Evolutionary conservation across 192 early-diverging fungal species (phyloP), one percentile per base, ranked within the genome.

Genomic region (Podochytrium sp.): DNA sequence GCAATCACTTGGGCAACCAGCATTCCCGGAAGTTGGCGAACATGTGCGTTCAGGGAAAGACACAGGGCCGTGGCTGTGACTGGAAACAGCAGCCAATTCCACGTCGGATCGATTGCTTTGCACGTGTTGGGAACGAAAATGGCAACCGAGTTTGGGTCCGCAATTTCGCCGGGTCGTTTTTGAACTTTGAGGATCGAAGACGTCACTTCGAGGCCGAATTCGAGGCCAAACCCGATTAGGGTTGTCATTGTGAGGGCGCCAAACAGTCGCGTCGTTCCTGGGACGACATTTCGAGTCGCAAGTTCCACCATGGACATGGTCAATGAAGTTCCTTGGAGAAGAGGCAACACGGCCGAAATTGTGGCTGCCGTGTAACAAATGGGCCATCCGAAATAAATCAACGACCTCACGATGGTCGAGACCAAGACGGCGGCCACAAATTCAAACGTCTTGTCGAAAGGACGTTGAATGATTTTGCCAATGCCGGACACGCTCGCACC

Each of bases 221-320:
- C 59, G 12, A 79, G 58, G 5, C 77, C 81, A 49, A 82, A 82
- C 37, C 80, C 77, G 18, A 77, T 53, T 68, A 93, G 37, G 16
- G 27, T 33, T 18, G 59, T 85, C 65, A 94, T 85, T 43, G 93
- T 91, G 30, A 88, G 89, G 68, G 92, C 89, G 66, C 90, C 87
- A 35, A 95, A 84, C 56, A 96, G 81, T 23, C 93, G 86, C 18
- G 95, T 91, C 0, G 91, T 87, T 37, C 96, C 96, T 2, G 92
- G 89, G 49, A 96, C 88, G 77, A 96, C 87, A 75, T 98, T 98
- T 43, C 90, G 86, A n/a, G 96, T 92, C 1, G 92, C 87, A 66
- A 97, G 81, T 75, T 97, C 95, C 76, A 95, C 93, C 50, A 98
- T 91, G 18, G 91, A 80, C 47, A 90, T 85, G 1, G 96, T 97